These are phyloP conservation scores for Thozetella sp. DNA, from an alignment of 495 filamentous ascomycete species.

Conservation along the genomic window DNA sequence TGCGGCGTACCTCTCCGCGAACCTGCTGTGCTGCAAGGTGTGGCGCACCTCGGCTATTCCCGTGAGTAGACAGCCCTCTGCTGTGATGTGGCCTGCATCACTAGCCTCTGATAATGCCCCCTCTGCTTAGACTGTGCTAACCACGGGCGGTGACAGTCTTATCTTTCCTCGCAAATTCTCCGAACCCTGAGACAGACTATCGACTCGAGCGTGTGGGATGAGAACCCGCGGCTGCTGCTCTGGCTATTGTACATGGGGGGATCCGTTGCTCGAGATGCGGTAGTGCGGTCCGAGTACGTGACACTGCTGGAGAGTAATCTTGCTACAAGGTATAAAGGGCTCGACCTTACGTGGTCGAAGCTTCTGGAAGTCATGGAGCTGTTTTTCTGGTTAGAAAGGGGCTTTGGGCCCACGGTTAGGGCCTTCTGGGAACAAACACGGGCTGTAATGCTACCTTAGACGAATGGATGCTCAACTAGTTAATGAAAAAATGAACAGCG, in stretches of 20 bases:
- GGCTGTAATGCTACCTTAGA: background rate
- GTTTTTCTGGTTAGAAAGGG: conserved; percentile 41
- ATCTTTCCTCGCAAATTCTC: conserved; percentile 34
- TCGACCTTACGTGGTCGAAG: conserved; percentile 24
- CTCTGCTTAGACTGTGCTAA: background rate
- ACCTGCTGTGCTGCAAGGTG: conserved; percentile 34
- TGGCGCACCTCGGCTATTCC: conserved; percentile 28
- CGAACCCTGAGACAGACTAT: conserved; percentile 23
- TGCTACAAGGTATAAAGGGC: background rate
- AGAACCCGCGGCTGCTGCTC: conserved; percentile 24
- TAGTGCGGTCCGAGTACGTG: conserved; percentile 29
- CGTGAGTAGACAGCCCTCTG: conserved; percentile 7
- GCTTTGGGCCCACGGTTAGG: conserved; percentile 28
- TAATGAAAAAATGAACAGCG: no score
- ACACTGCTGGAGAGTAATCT: conserved; percentile 23
- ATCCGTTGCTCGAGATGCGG: conserved; percentile 30
- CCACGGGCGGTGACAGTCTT: conserved; percentile 21
- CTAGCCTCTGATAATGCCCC: no score
- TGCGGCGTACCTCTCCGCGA: conserved; percentile 34
- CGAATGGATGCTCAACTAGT: background rate
- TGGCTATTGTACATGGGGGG: conserved; percentile 41
- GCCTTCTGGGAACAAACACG: conserved; percentile 27
- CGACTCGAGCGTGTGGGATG: conserved; percentile 25
- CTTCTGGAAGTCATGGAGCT: conserved; percentile 23
- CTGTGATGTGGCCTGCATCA: background rate